Evolutionary conservation across 2,329 filamentous ascomycete species (phyloP), one percentile per base, ranked within the genome.

Genomic region (Paraphoma sp.): DNA sequence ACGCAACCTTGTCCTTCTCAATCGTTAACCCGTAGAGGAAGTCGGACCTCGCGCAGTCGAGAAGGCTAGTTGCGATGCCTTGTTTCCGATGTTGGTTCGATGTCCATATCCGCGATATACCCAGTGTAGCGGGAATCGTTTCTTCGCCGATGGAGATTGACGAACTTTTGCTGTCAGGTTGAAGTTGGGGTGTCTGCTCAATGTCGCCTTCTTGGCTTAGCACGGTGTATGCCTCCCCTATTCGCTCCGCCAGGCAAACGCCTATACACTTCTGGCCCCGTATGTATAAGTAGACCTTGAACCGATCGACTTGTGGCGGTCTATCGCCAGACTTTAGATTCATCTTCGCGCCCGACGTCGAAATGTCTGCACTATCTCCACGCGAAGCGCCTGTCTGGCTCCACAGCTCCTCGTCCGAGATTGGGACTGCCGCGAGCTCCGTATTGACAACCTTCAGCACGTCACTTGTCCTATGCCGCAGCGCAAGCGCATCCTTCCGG

Each of bases 81-180:
- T 83, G 81, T 42, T 83, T 76, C 31, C 87, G 81, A 56, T 84
- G 83, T 1, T 81, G 78, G 6, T 79, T 81, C 7, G 84, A 86
- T 0, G 85, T 87, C 87, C 87, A 90, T 62, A 90, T 86, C 30
- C 87, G 82, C 23, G 87, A 87, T 28, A 90, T 82, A 16, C 86
- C 86, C 51, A 89, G 79, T n/a, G 84, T 77, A 2, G 83, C 85
- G 2, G 79, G 74, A 28, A 80, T 59, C 5, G 76, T 63, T 45
- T 78, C 74, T 28, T 76, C 73, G 49, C 78, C 77, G 36, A 82
- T 75, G 1, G 79, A 81, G 54, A 86, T 70, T 33, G 72, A 73
- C 18, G 74, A 75, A 58, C 68, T 69, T 29, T 68, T 60, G 18
- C 41, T 36, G 36, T 63, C 64, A 30, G 33, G 56, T 46, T 53